phyloP scores from a whole-genome alignment of 805 yeast genomes.

The Wickerhamiella slavikovae region DNA sequence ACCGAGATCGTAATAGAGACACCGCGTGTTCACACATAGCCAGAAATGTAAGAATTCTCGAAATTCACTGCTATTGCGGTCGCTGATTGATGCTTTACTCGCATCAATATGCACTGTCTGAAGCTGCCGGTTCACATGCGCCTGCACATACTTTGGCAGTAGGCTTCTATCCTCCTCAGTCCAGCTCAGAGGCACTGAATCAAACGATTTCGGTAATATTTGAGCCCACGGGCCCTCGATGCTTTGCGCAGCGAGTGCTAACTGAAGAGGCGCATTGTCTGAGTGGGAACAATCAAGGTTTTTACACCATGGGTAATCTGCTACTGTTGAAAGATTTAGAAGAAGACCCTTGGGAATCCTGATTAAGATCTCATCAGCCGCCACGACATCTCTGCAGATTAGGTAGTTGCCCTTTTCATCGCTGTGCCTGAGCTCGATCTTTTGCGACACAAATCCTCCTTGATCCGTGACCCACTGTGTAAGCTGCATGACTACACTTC shows the following conservation, averaged over 20 bases:
- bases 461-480: background rate
- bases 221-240: slow-evolving; percentile 27
- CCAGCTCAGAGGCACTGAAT: slow-evolving; percentile 47
- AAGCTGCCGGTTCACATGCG: slow-evolving; percentile 8
- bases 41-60: no score
- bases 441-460: slow-evolving; percentile 8
- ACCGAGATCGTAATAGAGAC: slow-evolving; percentile 57
- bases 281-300: no score
- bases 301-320: no score
- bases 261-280: slow-evolving; percentile 3
- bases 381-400: slow-evolving; percentile 22
- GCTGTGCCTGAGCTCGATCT: slow-evolving; percentile 21
- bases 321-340: slow-evolving; percentile 6
- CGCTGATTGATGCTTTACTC: background rate
- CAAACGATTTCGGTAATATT: slow-evolving; percentile 45
- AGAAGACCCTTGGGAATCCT: slow-evolving; percentile 8
- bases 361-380: slow-evolving; percentile 5
- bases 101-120: slow-evolving; percentile 1
- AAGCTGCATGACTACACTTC: background rate
- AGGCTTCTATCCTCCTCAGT: slow-evolving; percentile 7
- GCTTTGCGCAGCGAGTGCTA: slow-evolving; percentile 7
- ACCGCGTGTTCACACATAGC: slow-evolving; percentile 81
- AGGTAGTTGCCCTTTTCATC: slow-evolving; percentile 44
- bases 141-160: slow-evolving; percentile 10
- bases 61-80: slow-evolving; percentile 25